These are phyloP conservation scores for Pezicula radicicola DNA, from an alignment of 2,329 filamentous ascomycete genomes.

Conservation along the genomic window DNA sequence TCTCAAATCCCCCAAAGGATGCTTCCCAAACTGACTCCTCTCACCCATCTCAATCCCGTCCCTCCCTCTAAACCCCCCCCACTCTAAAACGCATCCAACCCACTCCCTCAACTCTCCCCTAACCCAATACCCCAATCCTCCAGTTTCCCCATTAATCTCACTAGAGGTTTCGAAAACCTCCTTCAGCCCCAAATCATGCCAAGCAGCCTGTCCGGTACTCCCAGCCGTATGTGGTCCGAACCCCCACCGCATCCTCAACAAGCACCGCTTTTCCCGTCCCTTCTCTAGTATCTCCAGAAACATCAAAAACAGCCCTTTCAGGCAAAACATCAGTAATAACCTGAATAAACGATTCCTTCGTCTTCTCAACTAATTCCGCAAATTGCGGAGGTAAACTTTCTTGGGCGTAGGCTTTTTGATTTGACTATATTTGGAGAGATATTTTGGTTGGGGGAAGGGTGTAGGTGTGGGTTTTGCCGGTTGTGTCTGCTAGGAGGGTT, in stretches of 20 bases:
- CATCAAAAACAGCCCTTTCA: slow-evolving; percentile 29
- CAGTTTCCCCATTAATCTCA: no score
- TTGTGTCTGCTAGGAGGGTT: slow-evolving; percentile 28
- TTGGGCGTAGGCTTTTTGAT: slow-evolving; percentile 8
- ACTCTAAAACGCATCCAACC: background rate
- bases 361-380: slow-evolving; percentile 34
- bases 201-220: slow-evolving; percentile 37
- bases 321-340: slow-evolving; percentile 36
- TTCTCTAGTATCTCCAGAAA: no score
- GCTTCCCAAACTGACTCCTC: background rate
- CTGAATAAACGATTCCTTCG: slow-evolving; percentile 38
- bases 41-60: background rate
- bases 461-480: slow-evolving; percentile 21
- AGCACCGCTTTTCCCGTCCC: slow-evolving; percentile 35
- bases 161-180: background rate
- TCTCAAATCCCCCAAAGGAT: background rate
- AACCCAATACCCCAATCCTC: no score
- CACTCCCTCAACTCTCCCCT: background rate
- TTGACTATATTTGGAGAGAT: slow-evolving; percentile 7
- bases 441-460: slow-evolving; percentile 18
- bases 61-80: slow-evolving; percentile 30
- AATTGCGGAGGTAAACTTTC: slow-evolving; percentile 10
- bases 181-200: slow-evolving; percentile 19
- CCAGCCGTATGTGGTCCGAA: slow-evolving; percentile 42
- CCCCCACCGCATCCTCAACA: slow-evolving; percentile 38